phyloP scores from a whole-genome alignment of 495 filamentous ascomycete species.

The Talaromyces ruber region DNA sequence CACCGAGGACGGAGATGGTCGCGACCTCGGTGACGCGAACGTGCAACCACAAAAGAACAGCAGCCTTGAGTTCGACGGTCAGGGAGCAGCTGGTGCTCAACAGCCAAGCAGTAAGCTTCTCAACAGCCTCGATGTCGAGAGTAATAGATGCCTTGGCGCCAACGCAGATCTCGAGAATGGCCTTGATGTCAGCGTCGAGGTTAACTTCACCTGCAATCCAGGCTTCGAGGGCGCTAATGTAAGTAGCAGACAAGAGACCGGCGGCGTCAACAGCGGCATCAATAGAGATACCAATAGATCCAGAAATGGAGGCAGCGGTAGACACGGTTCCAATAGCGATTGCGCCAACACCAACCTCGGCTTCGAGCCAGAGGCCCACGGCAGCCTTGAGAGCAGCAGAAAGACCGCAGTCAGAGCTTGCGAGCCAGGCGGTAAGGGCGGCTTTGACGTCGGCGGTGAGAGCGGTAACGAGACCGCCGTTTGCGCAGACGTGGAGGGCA shows the following conservation, averaged over 20 bases:
- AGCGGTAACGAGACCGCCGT: constrained; percentile 25
- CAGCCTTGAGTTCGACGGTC: constrained; percentile 33
- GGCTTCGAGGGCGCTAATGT: constrained; percentile 28
- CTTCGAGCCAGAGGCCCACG: constrained; percentile 28
- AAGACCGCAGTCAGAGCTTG: constrained; percentile 21
- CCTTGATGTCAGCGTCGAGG: constrained; percentile 21
- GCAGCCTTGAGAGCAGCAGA: constrained; percentile 20
- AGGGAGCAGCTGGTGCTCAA: constrained; percentile 26
- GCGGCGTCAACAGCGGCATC: constrained; percentile 20
- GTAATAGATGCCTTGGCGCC: constrained; percentile 23
- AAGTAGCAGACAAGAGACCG: constrained; percentile 24
- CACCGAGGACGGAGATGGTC: constrained; percentile 17
- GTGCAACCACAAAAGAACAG: constrained; percentile 34
- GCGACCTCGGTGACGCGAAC: constrained; percentile 21
- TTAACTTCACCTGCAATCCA: constrained; percentile 12
- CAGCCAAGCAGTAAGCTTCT: constrained; percentile 31
- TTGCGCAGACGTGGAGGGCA: constrained; percentile 28
- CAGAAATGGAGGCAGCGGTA: constrained; percentile 20
- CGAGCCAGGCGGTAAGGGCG: constrained; percentile 25
- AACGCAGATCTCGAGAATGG: constrained; percentile 22
- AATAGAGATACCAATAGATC: constrained; percentile 31
- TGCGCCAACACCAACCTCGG: constrained; percentile 20
- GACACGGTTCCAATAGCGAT: constrained; percentile 21
- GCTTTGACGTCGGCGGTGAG: constrained; percentile 27
- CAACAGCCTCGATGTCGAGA: constrained; percentile 22